These are phyloP conservation scores for Cladosporium velox DNA, from an alignment of 2,329 filamentous ascomycete species.

Conservation along the genomic window DNA sequence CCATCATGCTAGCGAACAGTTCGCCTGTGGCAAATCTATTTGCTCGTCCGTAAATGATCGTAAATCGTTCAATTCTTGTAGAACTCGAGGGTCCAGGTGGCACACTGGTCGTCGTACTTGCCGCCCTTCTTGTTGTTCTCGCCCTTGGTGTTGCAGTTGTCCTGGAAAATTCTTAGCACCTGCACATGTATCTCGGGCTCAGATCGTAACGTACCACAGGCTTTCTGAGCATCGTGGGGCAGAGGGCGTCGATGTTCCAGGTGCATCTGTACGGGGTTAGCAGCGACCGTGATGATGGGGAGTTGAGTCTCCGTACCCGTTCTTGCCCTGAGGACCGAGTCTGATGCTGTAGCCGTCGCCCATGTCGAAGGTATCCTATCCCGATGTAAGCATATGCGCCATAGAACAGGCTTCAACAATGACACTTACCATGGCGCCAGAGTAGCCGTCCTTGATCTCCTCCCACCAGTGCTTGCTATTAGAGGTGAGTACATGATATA, in stretches of 20 bases:
- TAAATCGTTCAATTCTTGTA: background rate
- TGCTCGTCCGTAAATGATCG: background rate
- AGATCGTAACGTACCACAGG: background rate
- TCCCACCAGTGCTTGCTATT: background rate
- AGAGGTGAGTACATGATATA: background rate
- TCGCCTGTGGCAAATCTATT: background rate
- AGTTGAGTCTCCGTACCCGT: background rate
- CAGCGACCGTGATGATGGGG: background rate
- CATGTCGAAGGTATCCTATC: background rate
- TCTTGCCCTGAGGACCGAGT: background rate
- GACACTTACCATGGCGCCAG: background rate
- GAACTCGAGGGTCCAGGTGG: conserved; percentile 3
- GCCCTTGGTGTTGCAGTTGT: background rate
- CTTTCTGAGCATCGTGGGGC: background rate
- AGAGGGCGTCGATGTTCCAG: background rate
- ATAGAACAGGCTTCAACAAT: too few relatives aligned
- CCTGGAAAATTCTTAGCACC: background rate
- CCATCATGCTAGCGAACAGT: background rate
- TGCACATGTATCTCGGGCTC: background rate
- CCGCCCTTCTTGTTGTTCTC: conserved; percentile 9
- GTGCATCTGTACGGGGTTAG: background rate
- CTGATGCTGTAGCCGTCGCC: background rate
- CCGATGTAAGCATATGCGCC: background rate
- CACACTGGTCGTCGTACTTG: background rate
- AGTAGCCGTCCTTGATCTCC: background rate